phyloP scores from a whole-genome alignment of 441 rosid species.

The Brassica balearica region DNA sequence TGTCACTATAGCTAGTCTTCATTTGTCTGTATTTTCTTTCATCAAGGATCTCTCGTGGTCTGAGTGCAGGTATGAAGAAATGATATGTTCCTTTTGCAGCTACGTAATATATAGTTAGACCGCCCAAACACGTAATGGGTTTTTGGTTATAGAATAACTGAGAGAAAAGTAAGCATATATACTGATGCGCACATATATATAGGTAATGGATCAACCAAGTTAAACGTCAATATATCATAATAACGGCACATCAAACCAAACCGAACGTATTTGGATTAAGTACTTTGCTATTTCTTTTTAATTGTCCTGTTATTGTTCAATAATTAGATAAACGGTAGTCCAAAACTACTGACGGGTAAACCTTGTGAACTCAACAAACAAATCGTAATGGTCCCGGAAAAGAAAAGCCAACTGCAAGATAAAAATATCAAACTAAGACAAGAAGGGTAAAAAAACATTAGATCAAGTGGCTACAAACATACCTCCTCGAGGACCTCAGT shows the following conservation, averaged over 20 bases:
- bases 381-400: conserved; percentile 81
- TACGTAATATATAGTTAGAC: conserved; percentile 16
- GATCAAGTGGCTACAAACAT: not conserved
- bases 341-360: not conserved
- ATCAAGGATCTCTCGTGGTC: conserved; percentile 62
- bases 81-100: conserved; percentile 74
- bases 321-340: not conserved
- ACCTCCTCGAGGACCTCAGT: conserved; percentile 61
- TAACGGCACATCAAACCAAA: not conserved
- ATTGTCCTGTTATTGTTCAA: not conserved
- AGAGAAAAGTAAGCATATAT: not conserved
- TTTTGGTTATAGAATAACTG: conserved; percentile 31
- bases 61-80: conserved; percentile 57
- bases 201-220: not conserved
- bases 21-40: conserved; percentile 73
- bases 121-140: conserved; percentile 40
- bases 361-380: conserved; percentile 77
- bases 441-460: conserved; percentile 3
- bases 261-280: too few relatives aligned
- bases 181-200: conserved; percentile 36
- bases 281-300: not conserved
- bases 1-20: conserved; percentile 60
- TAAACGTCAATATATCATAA: not conserved
- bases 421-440: conserved; percentile 26
- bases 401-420: conserved; percentile 84